Conservation (phyloP, 2,329 filamentous ascomycete species). For the Rosellinia necatrix region DNA sequence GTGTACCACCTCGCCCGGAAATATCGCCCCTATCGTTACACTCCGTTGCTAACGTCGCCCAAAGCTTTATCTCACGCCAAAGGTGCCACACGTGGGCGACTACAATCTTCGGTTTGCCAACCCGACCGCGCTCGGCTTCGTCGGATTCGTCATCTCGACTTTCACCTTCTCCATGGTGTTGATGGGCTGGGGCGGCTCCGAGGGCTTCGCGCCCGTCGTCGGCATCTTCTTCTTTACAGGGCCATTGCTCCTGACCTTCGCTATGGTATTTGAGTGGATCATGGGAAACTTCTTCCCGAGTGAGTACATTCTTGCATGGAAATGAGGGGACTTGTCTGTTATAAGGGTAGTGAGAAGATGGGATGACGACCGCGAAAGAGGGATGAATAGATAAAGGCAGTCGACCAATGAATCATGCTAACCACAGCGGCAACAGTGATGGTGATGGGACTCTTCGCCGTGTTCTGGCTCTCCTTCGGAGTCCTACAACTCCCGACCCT, state of each 20-base stretch:
- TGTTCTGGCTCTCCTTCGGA: slow-evolving; percentile 57
- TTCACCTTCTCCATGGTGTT: slow-evolving; percentile 44
- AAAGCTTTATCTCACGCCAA: slow-evolving; percentile 46
- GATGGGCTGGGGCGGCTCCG: slow-evolving; percentile 45
- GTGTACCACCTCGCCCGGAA: too few relatives aligned
- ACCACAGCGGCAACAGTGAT: slow-evolving; percentile 22
- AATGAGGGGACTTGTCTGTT: too few relatives aligned
- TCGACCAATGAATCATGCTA: too few relatives aligned
- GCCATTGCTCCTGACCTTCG: slow-evolving; percentile 51
- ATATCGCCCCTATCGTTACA: too few relatives aligned
- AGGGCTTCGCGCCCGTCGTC: slow-evolving; percentile 42
- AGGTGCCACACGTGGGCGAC: slow-evolving; percentile 43
- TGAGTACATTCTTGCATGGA: slow-evolving; percentile 6
- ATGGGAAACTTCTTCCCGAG: slow-evolving; percentile 55
- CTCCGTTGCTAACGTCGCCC: too few relatives aligned
- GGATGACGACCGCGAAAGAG: too few relatives aligned
- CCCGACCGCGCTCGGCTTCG: slow-evolving; percentile 44
- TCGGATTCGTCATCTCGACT: slow-evolving; percentile 46
- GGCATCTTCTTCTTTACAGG: slow-evolving; percentile 49
- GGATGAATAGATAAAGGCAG: too few relatives aligned
- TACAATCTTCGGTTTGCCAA: slow-evolving; percentile 46
- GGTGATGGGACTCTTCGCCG: slow-evolving; percentile 49
- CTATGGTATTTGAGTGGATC: slow-evolving; percentile 58
- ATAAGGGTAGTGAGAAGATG: too few relatives aligned
- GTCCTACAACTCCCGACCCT: slow-evolving; percentile 55